Evolutionary conservation across 352 stramenopile species (phyloP).

Genomic region (Achlya hypogyna): DNA sequence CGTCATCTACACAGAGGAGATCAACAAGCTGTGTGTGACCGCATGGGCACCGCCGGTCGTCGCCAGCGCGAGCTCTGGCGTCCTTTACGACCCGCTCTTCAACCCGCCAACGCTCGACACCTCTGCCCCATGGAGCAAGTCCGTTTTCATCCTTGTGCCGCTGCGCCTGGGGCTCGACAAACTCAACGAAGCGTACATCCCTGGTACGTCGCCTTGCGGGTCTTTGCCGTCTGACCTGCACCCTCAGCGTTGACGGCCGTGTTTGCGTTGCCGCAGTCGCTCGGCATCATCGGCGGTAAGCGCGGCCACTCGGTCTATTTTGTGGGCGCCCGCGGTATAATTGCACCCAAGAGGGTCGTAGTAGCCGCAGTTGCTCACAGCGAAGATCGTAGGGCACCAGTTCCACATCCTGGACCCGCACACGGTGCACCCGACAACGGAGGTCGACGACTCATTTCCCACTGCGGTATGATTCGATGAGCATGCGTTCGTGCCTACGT

Average conservation of each 20-base stretch:
- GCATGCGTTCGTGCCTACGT: conserved; percentile 24
- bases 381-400: conserved; percentile 10
- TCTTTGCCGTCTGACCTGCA: not conserved
- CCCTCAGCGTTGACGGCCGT: conserved; percentile 43
- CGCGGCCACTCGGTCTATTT: conserved; percentile 94
- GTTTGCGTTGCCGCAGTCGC: conserved; percentile 87
- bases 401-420: conserved; percentile 28
- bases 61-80: not conserved
- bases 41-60: conserved; percentile 24
- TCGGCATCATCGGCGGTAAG: conserved; percentile 92
- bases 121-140: conserved; percentile 67
- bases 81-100: conserved; percentile 81
- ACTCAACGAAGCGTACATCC: conserved; percentile 75
- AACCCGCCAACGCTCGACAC: conserved; percentile 43
- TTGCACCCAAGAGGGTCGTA: conserved; percentile 31
- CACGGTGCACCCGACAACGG: conserved; percentile 34
- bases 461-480: not conserved
- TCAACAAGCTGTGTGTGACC: conserved; percentile 59
- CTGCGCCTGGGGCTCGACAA: conserved; percentile 86
- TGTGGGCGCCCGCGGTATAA: conserved; percentile 83
- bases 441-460: conserved; percentile 20
- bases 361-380: not conserved
- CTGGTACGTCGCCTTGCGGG: conserved; percentile 5
- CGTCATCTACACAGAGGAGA: conserved; percentile 72
- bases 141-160: conserved; percentile 88